Base-by-base conservation (phyloP, 164 flowering plant genomes). In the Vitis rotundifolia region DNA sequence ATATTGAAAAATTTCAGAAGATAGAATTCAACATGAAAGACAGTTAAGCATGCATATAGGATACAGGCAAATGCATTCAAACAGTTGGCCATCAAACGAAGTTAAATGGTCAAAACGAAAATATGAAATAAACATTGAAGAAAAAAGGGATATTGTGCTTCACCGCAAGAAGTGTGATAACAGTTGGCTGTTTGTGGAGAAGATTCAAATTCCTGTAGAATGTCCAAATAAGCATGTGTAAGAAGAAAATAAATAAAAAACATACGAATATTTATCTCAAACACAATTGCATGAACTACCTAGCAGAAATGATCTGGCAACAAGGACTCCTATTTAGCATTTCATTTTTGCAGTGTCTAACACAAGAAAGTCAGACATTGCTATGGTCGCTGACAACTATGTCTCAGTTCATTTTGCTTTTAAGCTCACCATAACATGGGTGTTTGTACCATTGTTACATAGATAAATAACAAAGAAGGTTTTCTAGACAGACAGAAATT, bases 131-230 rank as follows among this genome's bases (percentile, higher is more conserved):
- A 31, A 9, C 49, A 49, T 16, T 31, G 15, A 47, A 49, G 44
- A 66, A 26, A 49, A 3, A 31, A 7, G 6, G 6, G 44, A 31
- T 31, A 54, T 7, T 26, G 63, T 49, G 69, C 53, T 29, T 87
- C 79, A 96, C 99, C 76, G 94, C 89, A 61, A 85, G 68, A 76
- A 96, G 97, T 75, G 79, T 86, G 67, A 82, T 73, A 61, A 51
- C 73, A 28, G 86, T 68, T 49, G 81, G 68, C 75, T 68, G 84
- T 73, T 67, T 76, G 70, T 88, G 84, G 19, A 96, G 83, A 68
- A 90, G 68, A 78, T 84, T 82, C 75, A 96, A 59, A 70, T 85
- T 86, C 88, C 99, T 95, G 95, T 72, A 80, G 13, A 72, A 55
- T 11, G 44, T 31, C 44, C 44, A 71, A 60, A 26, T 49, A 28